Conservation (phyloP, 2,329 filamentous ascomycete species). For the Purpureocillium lavendulum region DNA sequence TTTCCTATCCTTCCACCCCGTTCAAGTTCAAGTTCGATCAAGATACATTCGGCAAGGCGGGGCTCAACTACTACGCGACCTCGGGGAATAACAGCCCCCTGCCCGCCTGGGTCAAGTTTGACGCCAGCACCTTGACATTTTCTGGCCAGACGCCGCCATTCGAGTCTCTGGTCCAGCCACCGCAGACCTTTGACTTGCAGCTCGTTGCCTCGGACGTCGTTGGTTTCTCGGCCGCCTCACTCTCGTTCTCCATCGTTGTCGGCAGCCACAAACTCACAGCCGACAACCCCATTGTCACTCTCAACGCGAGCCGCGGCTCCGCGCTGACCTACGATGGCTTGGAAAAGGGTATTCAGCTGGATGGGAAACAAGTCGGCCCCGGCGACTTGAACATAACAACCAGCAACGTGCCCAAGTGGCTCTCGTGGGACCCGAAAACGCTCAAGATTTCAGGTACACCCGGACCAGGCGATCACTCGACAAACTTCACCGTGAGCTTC, state of each 20-base stretch:
- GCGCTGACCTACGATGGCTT: constrained; percentile 46
- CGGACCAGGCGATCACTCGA: constrained; percentile 45
- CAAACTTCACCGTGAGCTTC: constrained; percentile 55
- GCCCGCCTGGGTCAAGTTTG: constrained; percentile 78
- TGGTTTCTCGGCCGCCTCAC: constrained; percentile 62
- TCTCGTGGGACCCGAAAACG: constrained; percentile 54
- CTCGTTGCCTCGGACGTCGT: constrained; percentile 71
- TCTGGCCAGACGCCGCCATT: constrained; percentile 61
- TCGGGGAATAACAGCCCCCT: constrained; percentile 72
- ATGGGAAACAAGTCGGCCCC: constrained; percentile 40
- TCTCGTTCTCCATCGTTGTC: constrained; percentile 64
- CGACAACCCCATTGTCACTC: constrained; percentile 42
- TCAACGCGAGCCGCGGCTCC: constrained; percentile 48
- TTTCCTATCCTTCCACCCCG: constrained; percentile 42
- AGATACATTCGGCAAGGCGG: constrained; percentile 54
- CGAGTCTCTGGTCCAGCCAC: constrained; percentile 53
- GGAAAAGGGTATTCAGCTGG: constrained; percentile 43
- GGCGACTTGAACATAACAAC: constrained; percentile 45
- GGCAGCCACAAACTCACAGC: constrained; percentile 63
- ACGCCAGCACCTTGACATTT: constrained; percentile 55
- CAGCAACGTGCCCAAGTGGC: constrained; percentile 56
- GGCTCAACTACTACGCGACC: constrained; percentile 67
- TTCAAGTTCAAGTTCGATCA: constrained; percentile 46
- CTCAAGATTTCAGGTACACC: constrained; percentile 59
- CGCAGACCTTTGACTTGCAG: constrained; percentile 63